Percentiles rank a stretch among this genome's conserved stretches.
These are phyloP conservation scores for Rickenella mellea DNA, from an alignment of 768 basidiomycete species.

Conservation along the genomic window DNA sequence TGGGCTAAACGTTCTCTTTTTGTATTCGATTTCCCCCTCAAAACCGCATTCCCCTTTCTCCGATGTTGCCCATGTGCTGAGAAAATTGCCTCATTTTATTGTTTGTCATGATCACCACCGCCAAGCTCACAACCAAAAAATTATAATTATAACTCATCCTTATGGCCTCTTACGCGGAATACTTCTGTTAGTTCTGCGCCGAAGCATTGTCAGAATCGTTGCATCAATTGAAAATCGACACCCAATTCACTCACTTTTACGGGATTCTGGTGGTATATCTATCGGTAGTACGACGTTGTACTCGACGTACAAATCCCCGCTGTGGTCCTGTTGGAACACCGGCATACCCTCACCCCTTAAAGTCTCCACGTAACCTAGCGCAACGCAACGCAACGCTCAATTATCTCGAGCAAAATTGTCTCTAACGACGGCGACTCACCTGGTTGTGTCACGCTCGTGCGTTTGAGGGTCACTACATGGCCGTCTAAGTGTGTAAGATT, in stretches of 20 bases:
- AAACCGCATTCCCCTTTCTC: too few relatives aligned
- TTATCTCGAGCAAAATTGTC: too few relatives aligned
- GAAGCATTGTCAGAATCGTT: background rate
- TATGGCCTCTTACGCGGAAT: constrained; percentile 33
- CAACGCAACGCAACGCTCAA: too few relatives aligned
- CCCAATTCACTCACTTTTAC: constrained; percentile 55
- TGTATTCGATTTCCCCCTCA: too few relatives aligned
- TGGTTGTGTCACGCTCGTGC: constrained; percentile 86
- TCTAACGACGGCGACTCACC: constrained; percentile 31
- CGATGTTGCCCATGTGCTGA: too few relatives aligned
- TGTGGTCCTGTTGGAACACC: constrained; percentile 38
- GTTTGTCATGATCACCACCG: too few relatives aligned
- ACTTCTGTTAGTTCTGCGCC: constrained; percentile 46
- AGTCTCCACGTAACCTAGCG: constrained; percentile 76
- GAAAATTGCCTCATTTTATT: too few relatives aligned
- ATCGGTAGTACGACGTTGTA: constrained; percentile 87
- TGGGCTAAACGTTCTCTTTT: too few relatives aligned
- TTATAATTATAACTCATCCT: constrained; percentile 36
- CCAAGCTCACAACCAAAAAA: too few relatives aligned
- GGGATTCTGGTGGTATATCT: constrained; percentile 55
- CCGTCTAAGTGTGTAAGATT: constrained; percentile 92
- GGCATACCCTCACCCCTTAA: constrained; percentile 90
- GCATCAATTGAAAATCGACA: background rate
- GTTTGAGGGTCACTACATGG: constrained; percentile 56
- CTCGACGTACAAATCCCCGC: constrained; percentile 86